Percentiles rank a stretch among this genome's conserved stretches.
Conservation (phyloP, 148 eudicot species). For the Vaccinium vitisidaea region DNA sequence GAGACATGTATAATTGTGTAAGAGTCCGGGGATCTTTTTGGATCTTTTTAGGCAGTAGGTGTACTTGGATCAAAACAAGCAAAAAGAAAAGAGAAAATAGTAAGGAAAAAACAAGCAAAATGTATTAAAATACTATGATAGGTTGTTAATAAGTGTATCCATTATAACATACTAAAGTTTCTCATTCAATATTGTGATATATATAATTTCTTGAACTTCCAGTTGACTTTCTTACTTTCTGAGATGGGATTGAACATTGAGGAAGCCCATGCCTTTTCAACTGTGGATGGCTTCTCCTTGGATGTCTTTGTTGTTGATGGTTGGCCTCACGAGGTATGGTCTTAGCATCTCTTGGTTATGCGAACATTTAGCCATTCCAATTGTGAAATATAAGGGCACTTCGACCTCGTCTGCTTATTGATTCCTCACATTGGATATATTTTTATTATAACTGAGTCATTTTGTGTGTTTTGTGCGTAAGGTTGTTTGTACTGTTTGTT, state of each 20-base stretch:
- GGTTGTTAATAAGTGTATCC: not conserved
- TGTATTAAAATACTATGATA: not conserved
- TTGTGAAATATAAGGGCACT: not conserved
- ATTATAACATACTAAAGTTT: constrained; percentile 9
- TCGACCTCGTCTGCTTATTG: not conserved
- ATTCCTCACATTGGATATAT: not conserved
- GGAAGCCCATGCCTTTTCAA: constrained; percentile 73
- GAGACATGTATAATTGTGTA: not conserved
- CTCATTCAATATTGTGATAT: constrained; percentile 19
- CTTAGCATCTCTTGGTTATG: constrained; percentile 11
- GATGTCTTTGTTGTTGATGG: constrained; percentile 71
- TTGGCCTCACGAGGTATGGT: constrained; percentile 58
- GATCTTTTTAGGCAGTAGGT: not conserved
- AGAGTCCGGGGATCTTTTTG: not conserved
- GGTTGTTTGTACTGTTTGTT: not conserved
- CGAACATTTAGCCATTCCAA: not conserved
- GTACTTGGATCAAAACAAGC: not conserved
- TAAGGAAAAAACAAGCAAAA: not conserved
- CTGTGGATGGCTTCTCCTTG: constrained; percentile 61
- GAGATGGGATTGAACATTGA: constrained; percentile 64
- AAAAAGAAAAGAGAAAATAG: not conserved
- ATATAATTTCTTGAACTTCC: constrained; percentile 25
- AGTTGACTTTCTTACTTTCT: constrained; percentile 62
- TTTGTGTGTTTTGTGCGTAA: not conserved
- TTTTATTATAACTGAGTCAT: not conserved